Conservation (phyloP, 2,329 filamentous ascomycete species). For the Metarhizium sp. region DNA sequence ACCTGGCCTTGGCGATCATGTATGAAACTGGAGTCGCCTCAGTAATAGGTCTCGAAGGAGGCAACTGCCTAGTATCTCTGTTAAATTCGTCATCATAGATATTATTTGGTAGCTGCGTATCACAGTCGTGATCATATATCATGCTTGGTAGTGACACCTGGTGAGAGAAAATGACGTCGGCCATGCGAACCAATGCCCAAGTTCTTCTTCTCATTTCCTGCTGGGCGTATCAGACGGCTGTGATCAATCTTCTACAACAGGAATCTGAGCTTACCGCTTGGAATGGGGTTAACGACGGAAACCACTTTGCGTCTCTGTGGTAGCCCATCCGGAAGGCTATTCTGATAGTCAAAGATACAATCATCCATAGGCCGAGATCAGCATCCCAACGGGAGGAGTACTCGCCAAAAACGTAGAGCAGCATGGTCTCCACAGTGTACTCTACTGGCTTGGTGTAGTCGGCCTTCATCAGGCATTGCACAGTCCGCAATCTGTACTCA, state of each 20-base stretch:
- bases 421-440: constrained; percentile 69
- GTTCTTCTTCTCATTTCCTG: constrained; percentile 62
- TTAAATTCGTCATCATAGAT: constrained; percentile 75
- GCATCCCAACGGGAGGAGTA: constrained; percentile 65
- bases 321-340: constrained; percentile 63
- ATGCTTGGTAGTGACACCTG: constrained; percentile 59
- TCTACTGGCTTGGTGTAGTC: constrained; percentile 69
- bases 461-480: constrained; percentile 66
- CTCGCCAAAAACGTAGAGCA: constrained; percentile 68
- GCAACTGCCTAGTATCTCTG: constrained; percentile 57
- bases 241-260: not conserved
- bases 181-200: constrained; percentile 63
- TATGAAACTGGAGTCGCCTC: constrained; percentile 72
- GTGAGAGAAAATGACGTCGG: constrained; percentile 69
- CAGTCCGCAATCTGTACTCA: constrained; percentile 61
- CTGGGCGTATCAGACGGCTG: not conserved
- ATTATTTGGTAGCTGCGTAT: constrained; percentile 66
- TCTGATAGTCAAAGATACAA: constrained; percentile 45
- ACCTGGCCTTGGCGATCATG: constrained; percentile 63
- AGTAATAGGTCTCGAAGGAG: constrained; percentile 54
- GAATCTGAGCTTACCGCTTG: constrained; percentile 45
- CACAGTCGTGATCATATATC: constrained; percentile 65
- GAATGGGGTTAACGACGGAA: constrained; percentile 61
- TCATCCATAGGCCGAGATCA: constrained; percentile 56
- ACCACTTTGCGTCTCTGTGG: constrained; percentile 69